Evolutionary conservation across 108 stramenopile species (phyloP).

Genomic region (Nannochloropsis salina): DNA sequence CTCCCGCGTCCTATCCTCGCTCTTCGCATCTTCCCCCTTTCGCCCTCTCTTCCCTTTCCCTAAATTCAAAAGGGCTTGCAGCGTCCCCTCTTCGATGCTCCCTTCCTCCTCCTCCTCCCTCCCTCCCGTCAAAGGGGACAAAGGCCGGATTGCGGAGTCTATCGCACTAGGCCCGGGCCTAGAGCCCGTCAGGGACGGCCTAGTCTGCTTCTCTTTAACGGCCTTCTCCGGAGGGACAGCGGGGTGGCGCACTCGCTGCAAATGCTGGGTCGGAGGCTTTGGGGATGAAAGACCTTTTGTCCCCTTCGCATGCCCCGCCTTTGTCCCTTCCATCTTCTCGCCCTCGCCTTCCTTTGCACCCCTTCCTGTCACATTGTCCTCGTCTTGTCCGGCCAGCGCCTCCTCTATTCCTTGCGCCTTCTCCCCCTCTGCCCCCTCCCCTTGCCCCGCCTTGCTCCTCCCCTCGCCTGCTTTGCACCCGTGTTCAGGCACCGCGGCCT

Average conservation of each 20-base stretch:
- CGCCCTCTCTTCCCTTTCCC: too few species aligned
- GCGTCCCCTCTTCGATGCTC: too few species aligned
- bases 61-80: too few species aligned
- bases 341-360: neutral
- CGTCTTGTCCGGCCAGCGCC: neutral
- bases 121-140: too few species aligned
- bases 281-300: neutral
- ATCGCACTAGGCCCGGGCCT: too few species aligned
- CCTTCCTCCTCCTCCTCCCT: too few species aligned
- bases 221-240: too few species aligned
- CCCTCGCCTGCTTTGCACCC: neutral
- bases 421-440: neutral
- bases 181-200: too few species aligned
- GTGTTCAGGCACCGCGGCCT: neutral
- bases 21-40: too few species aligned
- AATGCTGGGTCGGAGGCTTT: neutral
- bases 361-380: neutral
- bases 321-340: neutral
- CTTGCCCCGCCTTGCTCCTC: neutral
- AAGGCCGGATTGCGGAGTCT: too few species aligned
- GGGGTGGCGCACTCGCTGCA: neutral
- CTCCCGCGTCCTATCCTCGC: too few species aligned
- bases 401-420: neutral
- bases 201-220: too few species aligned
- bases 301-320: neutral